phyloP scores from a whole-genome alignment of 495 filamentous ascomycete species.

The Neurospora sp. region DNA sequence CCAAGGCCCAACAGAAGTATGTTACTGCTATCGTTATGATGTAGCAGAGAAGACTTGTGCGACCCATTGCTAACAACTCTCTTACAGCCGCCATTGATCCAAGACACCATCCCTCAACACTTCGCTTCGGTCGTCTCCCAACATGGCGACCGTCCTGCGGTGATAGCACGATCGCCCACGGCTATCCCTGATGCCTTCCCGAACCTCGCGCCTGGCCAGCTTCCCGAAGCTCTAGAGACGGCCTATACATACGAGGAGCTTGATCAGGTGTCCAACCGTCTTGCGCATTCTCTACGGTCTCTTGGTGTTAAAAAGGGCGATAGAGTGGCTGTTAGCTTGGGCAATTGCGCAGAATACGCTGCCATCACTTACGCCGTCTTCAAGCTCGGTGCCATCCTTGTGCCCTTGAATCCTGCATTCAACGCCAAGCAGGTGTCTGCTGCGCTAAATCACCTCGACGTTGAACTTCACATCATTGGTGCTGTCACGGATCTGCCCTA shows the following conservation, averaged over 20 bases:
- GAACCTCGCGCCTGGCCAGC: constrained; percentile 1
- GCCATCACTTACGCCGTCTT: constrained; percentile 79
- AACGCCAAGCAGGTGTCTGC: constrained; percentile 67
- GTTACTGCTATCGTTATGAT: neutral
- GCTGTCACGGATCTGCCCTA: constrained; percentile 77
- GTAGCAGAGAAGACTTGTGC: neutral
- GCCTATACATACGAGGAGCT: constrained; percentile 63
- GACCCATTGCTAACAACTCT: neutral
- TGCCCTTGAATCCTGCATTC: constrained; percentile 89
- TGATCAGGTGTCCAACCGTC: constrained; percentile 62
- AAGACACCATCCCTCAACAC: constrained; percentile 65
- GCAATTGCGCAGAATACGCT: constrained; percentile 77
- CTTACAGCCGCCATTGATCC: constrained; percentile 18
- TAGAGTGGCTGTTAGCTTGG: constrained; percentile 74
- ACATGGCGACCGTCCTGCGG: constrained; percentile 65
- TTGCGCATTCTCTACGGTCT: constrained; percentile 63
- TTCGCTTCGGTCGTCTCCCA: constrained; percentile 60
- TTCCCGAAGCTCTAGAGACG: constrained; percentile 28
- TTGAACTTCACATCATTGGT: constrained; percentile 70
- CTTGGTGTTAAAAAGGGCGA: constrained; percentile 77
- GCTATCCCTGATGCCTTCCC: constrained; percentile 5
- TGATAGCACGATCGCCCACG: constrained; percentile 31
- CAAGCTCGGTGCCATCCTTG: constrained; percentile 85
- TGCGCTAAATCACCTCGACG: constrained; percentile 66
- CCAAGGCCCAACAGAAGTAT: constrained; percentile 4